Evolutionary conservation across 495 filamentous ascomycete species (phyloP).

Genomic region (Trichoderma orchidacearum): DNA sequence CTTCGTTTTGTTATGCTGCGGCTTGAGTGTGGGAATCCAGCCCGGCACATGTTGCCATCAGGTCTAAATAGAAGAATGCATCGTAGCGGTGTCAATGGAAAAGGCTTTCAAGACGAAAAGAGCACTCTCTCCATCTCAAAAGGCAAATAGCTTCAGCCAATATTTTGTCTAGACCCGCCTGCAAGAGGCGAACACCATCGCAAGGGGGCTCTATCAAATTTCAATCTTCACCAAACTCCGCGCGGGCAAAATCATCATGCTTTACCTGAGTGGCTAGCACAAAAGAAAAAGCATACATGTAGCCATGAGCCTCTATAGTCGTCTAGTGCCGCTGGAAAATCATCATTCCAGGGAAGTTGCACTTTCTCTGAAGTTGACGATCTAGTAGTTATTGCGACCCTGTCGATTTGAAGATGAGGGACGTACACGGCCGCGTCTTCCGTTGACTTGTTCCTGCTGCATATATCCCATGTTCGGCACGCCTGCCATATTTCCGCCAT

Average conservation of each 20-base stretch:
- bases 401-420: conserved; percentile 5
- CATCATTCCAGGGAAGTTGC: neutral
- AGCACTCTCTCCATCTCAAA: neutral
- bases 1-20: neutral
- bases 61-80: neutral
- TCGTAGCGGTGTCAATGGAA: neutral
- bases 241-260: neutral
- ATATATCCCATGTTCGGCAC: conserved; percentile 30
- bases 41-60: neutral
- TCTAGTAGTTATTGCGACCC: neutral
- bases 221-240: neutral
- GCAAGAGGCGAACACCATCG: neutral
- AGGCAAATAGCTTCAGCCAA: neutral
- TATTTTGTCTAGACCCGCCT: neutral
- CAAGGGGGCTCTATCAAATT: neutral
- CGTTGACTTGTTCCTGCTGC: conserved; percentile 33
- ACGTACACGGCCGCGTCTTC: conserved; percentile 40
- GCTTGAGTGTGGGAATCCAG: neutral
- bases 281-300: neutral
- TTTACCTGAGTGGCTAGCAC: neutral
- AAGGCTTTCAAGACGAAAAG: neutral
- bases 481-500: conserved; percentile 19
- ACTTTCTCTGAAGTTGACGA: neutral
- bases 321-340: neutral
- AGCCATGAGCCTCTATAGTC: neutral